Conservation (phyloP, 106 monocot species). For the Dendrobium catenatum region DNA sequence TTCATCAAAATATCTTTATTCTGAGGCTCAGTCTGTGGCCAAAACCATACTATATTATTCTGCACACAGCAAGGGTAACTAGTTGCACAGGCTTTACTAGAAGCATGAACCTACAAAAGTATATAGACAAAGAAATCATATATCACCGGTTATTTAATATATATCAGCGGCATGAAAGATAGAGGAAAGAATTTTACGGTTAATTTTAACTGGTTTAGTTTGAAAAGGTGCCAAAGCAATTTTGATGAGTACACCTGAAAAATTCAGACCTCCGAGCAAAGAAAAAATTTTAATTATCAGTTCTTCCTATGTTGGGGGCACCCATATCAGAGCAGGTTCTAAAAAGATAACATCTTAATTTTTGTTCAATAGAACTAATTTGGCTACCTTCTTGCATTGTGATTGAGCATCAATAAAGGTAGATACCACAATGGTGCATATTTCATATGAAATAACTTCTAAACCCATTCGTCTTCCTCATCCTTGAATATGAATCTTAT, state of each 20-base stretch:
- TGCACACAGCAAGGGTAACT: slow-evolving; percentile 66
- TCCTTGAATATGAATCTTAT: no score
- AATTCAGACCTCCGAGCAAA: not conserved
- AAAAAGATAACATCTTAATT: not conserved
- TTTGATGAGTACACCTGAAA: not conserved
- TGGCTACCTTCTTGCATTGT: no score
- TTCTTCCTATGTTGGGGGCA: not conserved
- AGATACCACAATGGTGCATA: no score
- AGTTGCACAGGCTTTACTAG: slow-evolving; percentile 62
- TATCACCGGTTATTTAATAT: not conserved
- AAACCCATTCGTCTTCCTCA: no score
- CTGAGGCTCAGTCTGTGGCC: slow-evolving; percentile 59
- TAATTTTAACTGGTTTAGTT: not conserved
- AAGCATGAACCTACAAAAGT: slow-evolving; percentile 57
- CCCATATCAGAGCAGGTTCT: not conserved
- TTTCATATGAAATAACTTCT: no score
- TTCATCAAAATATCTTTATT: slow-evolving; percentile 44
- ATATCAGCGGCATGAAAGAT: not conserved
- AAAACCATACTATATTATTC: slow-evolving; percentile 91
- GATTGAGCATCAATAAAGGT: no score
- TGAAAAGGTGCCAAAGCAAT: not conserved
- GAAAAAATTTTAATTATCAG: not conserved
- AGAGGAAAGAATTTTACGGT: not conserved
- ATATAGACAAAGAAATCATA: not conserved
- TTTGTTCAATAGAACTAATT: no score